phyloP scores from a whole-genome alignment of 768 basidiomycete species.

The Lactifluus volemus region DNA sequence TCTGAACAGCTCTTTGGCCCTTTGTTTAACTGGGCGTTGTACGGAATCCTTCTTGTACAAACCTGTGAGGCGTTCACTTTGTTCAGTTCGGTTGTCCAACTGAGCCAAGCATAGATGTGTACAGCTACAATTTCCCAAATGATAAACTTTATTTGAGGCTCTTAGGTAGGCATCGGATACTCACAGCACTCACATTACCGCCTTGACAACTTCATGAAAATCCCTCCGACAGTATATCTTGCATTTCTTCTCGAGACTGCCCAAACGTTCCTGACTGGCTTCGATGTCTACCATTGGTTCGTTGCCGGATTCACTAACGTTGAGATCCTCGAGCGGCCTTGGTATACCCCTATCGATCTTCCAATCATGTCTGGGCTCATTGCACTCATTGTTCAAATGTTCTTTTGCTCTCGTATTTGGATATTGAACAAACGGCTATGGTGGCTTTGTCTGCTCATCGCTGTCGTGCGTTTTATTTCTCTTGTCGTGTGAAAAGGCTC shows the following conservation, averaged over 20 bases:
- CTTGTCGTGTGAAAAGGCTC: no score
- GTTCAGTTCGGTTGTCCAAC: not conserved
- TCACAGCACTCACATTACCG: not conserved
- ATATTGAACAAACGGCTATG: not conserved
- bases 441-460: slow-evolving; percentile 1
- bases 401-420: slow-evolving; percentile 15
- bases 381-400: slow-evolving; percentile 4
- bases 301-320: slow-evolving; percentile 5
- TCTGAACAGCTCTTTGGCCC: not conserved
- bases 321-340: not conserved
- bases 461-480: not conserved
- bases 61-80: not conserved
- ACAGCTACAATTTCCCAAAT: slow-evolving; percentile 10
- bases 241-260: slow-evolving; percentile 2
- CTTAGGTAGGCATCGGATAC: not conserved
- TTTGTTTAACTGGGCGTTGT: not conserved
- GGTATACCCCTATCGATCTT: slow-evolving; percentile 2
- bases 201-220: not conserved
- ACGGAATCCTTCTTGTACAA: not conserved
- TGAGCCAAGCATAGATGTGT: not conserved
- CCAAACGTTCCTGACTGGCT: slow-evolving; percentile 6
- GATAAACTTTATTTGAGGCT: not conserved
- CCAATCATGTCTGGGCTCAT: not conserved
- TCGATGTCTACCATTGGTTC: slow-evolving; percentile 14
- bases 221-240: not conserved